Evolutionary conservation across 2,329 filamentous ascomycete genomes (phyloP).

Genomic region (Exophiala bonariae): DNA sequence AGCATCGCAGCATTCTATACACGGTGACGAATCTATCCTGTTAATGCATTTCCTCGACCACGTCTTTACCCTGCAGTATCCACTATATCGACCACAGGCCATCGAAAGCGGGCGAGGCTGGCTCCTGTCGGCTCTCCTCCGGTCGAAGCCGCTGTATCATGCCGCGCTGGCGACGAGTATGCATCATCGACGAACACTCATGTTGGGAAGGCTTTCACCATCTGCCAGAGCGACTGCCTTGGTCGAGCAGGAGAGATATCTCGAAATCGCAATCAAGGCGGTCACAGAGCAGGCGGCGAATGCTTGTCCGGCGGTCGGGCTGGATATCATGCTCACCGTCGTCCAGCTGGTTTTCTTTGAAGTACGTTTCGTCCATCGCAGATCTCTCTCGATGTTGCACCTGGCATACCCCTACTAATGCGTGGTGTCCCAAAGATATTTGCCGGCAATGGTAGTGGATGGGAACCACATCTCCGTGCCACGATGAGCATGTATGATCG

Average conservation of each 20-base stretch:
- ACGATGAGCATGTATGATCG: neutral
- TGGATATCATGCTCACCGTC: neutral
- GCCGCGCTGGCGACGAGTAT: slow-evolving; percentile 1
- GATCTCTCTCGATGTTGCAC: too few relatives aligned
- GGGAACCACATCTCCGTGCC: neutral
- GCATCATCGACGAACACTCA: neutral
- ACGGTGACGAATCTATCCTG: neutral
- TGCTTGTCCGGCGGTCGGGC: neutral
- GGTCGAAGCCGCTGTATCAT: neutral
- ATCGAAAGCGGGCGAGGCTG: neutral
- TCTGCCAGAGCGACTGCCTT: neutral
- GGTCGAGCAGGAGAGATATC: neutral
- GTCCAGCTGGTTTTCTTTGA: slow-evolving; percentile 1
- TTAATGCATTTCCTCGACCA: slow-evolving; percentile 8
- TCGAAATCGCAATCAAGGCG: neutral
- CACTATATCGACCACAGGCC: neutral
- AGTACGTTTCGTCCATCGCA: neutral
- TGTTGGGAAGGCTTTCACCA: neutral
- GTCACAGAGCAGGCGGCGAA: neutral
- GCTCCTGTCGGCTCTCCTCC: neutral
- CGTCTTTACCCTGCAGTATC: slow-evolving; percentile 2
- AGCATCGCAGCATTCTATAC: too few relatives aligned
- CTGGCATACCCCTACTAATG: neutral
- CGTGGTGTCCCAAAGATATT: neutral
- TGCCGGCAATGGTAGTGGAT: neutral